Percentiles rank a stretch among this genome's conserved stretches.
These are phyloP conservation scores for Epichloe bromicola DNA, from an alignment of 2,329 filamentous ascomycete genomes.

Conservation along the genomic window DNA sequence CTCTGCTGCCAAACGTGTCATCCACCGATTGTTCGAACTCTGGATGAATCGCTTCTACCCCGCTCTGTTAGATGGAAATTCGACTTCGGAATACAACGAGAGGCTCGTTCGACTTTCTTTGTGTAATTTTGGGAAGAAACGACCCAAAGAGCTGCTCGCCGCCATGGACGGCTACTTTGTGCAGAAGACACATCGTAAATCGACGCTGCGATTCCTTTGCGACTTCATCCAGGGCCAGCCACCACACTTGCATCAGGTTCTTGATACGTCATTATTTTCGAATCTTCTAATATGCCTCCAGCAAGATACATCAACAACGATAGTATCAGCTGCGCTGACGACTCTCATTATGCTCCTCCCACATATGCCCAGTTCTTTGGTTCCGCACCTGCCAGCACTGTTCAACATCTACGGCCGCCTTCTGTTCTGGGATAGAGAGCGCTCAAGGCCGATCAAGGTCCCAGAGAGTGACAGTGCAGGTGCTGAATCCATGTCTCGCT, in stretches of 20 bases:
- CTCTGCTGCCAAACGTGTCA: constrained; percentile 34
- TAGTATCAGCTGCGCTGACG: constrained; percentile 62
- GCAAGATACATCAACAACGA: constrained; percentile 63
- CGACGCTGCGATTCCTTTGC: constrained; percentile 53
- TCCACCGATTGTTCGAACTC: constrained; percentile 40
- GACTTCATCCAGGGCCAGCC: constrained; percentile 64
- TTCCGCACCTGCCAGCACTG: constrained; percentile 54
- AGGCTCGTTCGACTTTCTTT: constrained; percentile 38
- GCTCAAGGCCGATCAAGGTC: constrained; percentile 25
- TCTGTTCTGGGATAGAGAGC: constrained; percentile 61
- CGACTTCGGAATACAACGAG: constrained; percentile 31
- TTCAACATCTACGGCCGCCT: constrained; percentile 74
- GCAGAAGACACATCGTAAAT: constrained; percentile 48
- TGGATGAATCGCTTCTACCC: constrained; percentile 41
- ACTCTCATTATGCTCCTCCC: constrained; percentile 71
- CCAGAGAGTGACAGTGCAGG: constrained; percentile 19
- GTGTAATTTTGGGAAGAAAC: constrained; percentile 51
- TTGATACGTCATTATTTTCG: constrained; percentile 59
- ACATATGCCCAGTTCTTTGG: constrained; percentile 62
- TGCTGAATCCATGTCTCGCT: constrained; percentile 26
- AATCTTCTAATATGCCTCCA: constrained; percentile 63
- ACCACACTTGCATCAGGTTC: constrained; percentile 63
- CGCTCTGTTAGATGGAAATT: constrained; percentile 23
- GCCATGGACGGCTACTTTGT: constrained; percentile 54
- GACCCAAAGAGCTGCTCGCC: constrained; percentile 56